Evolutionary conservation across 2,329 filamentous ascomycete species (phyloP), one percentile per base, ranked within the genome.

Genomic region (Talaromyces sp.): DNA sequence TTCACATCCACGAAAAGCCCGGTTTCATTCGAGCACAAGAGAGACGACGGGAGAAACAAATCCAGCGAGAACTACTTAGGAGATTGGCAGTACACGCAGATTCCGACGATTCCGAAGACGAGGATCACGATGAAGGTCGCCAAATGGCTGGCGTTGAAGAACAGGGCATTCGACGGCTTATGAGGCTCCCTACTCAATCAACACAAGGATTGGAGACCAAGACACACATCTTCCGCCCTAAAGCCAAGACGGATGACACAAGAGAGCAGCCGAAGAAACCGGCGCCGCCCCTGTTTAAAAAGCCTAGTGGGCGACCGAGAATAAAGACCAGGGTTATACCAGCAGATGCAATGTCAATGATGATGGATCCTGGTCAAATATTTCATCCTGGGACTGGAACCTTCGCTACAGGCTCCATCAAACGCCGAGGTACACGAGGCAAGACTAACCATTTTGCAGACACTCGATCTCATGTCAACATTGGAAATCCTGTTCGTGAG

Each of bases 311-410:
- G 17, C 19, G 20, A 20, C 32, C 17, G 13, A 35, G 14, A 30
- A 14, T 20, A 14, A n/a, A 24, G 14, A 17, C 16, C 11, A 45
- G 9, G 7, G 20, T 33, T 20, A 14, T 68, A 17, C 49, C 54
- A 32, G 58, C 68, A 36, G 61, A 58, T 2, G 61, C 65, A 4
- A 65, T 68, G 55, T 60, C 67, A 10, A 72, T 74, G 62, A 49
- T 77, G 19, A 73, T 75, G 65, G 69, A 66, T 41, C 67, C 75
- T 16, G 57, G 55, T 13, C 73, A 76, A 43, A 49, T 53, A 1
- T 80, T 77, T 57, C 67, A 78, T 52, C 27, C 61, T 8, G 52
- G 56, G 3, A 76, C 63, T 29, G 77, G 78, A 3, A 80, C 78
- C 0, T 80, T 80, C 59, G 75, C 72, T 2, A 80, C 77, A 0